A percentile compares a stretch with the other conserved stretches of the same genome.
Evolutionary conservation across 129 eudicot species (phyloP).

Genomic region (Scalesia atractyloides): DNA sequence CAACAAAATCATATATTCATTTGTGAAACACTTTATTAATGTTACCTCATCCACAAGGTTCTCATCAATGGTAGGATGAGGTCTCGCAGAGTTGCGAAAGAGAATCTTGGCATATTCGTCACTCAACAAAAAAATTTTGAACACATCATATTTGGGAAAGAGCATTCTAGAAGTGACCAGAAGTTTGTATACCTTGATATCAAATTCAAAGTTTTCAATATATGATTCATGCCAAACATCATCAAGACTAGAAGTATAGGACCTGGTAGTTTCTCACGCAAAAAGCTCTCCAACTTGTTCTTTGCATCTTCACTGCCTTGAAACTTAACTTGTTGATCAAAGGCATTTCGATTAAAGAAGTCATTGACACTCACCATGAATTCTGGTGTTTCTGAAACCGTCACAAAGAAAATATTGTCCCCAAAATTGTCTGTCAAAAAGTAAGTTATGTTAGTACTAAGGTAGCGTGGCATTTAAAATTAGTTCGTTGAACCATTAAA

Average conservation of each 20-base stretch:
- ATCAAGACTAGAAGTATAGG: constrained; percentile 40
- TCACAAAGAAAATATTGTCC: constrained; percentile 34
- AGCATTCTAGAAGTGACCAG: constrained; percentile 21
- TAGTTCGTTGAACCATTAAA: too few species aligned
- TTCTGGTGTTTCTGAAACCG: constrained; percentile 33
- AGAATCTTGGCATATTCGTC: constrained; percentile 24
- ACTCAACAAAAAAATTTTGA: constrained; percentile 17
- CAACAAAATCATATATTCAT: too few species aligned
- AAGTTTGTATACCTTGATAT: constrained; percentile 14
- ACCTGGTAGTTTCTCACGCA: constrained; percentile 12
- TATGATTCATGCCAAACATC: constrained; percentile 41
- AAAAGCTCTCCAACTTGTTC: constrained; percentile 24
- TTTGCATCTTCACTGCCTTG: constrained; percentile 33
- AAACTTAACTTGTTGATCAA: background rate
- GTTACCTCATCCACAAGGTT: constrained; percentile 27
- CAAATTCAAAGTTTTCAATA: constrained; percentile 14
- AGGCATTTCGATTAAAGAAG: constrained; percentile 19
- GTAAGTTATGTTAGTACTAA: constrained; percentile 14
- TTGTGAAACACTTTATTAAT: background rate
- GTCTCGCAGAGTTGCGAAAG: constrained; percentile 13
- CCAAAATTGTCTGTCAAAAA: constrained; percentile 19
- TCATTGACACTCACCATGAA: constrained; percentile 29
- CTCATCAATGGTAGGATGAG: background rate
- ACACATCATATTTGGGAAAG: constrained; percentile 4
- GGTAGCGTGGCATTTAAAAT: too few species aligned